These are phyloP conservation scores for Gaultheria prostrata DNA, from an alignment of 148 eudicot species.

Conservation along the genomic window DNA sequence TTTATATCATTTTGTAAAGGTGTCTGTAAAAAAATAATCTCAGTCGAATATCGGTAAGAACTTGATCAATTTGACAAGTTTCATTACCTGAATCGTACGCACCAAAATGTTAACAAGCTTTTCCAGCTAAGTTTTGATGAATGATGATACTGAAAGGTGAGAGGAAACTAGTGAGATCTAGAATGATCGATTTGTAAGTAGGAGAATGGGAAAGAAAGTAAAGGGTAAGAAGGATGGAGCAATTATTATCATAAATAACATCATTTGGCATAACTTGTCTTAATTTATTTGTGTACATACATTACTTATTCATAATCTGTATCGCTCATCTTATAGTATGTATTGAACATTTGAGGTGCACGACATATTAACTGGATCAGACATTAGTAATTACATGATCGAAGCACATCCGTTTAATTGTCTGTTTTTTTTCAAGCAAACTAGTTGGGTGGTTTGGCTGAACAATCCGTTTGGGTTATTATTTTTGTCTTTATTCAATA, in stretches of 20 bases:
- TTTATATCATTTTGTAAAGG: too few species aligned
- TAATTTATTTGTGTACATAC: background rate
- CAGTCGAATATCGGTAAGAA: too few species aligned
- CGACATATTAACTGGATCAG: background rate
- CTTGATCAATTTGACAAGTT: too few species aligned
- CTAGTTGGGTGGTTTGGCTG: too few species aligned
- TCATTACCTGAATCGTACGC: too few species aligned
- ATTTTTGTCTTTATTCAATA: too few species aligned
- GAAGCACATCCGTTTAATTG: background rate
- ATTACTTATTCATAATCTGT: background rate
- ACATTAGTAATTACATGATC: background rate
- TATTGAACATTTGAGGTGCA: background rate
- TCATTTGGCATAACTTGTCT: background rate
- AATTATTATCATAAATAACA: background rate
- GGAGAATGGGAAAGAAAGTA: background rate
- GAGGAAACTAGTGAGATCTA: background rate
- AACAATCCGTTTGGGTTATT: too few species aligned
- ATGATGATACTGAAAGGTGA: background rate
- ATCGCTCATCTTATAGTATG: background rate
- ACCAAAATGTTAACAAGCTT: too few species aligned
- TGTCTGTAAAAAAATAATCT: too few species aligned
- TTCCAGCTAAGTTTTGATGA: too few species aligned
- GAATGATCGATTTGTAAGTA: background rate
- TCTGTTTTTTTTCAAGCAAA: background rate
- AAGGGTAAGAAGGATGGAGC: background rate